These are phyloP conservation scores for Mycena capillaripes DNA, from an alignment of 768 basidiomycete species.

Conservation along the genomic window DNA sequence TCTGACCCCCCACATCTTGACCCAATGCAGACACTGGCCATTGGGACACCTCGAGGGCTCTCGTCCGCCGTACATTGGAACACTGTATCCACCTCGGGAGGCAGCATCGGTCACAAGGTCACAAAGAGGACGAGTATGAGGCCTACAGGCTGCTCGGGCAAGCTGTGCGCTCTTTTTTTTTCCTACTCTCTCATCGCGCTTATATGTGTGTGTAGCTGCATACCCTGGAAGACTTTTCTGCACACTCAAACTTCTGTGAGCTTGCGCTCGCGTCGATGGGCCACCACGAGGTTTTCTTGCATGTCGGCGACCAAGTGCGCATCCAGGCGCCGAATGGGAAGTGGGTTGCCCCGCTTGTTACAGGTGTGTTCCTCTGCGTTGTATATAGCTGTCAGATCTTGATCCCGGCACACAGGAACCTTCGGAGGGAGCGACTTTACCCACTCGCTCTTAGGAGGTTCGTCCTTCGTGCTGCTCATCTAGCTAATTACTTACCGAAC, in stretches of 20 bases:
- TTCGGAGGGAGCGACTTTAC: slow-evolving; percentile 87
- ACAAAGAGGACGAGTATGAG: slow-evolving; percentile 81
- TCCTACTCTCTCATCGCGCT: not conserved
- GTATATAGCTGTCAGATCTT: not conserved
- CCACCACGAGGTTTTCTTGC: slow-evolving; percentile 81
- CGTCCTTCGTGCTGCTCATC: slow-evolving; percentile 39
- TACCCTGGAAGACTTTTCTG: slow-evolving; percentile 89
- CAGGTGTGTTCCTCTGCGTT: slow-evolving; percentile 58
- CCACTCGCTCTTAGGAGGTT: slow-evolving; percentile 81
- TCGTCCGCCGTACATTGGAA: slow-evolving; percentile 80
- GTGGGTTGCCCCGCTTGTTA: slow-evolving; percentile 86
- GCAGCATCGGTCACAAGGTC: slow-evolving; percentile 66
- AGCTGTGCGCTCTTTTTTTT: slow-evolving; percentile 56
- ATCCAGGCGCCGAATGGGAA: slow-evolving; percentile 82
- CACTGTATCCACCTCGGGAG: slow-evolving; percentile 87
- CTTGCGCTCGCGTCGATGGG: slow-evolving; percentile 83
- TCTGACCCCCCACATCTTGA: not conserved
- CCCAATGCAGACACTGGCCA: slow-evolving; percentile 65
- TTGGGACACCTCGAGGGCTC: slow-evolving; percentile 93
- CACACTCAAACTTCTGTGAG: slow-evolving; percentile 94
- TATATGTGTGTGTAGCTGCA: slow-evolving; percentile 64
- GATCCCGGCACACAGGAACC: slow-evolving; percentile 59
- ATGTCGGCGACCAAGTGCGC: slow-evolving; percentile 86
- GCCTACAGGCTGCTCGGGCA: slow-evolving; percentile 86
- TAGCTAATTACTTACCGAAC: slow-evolving; percentile 4